phyloP scores from a whole-genome alignment of 2,329 filamentous ascomycete species.

The Claviceps citrina region DNA sequence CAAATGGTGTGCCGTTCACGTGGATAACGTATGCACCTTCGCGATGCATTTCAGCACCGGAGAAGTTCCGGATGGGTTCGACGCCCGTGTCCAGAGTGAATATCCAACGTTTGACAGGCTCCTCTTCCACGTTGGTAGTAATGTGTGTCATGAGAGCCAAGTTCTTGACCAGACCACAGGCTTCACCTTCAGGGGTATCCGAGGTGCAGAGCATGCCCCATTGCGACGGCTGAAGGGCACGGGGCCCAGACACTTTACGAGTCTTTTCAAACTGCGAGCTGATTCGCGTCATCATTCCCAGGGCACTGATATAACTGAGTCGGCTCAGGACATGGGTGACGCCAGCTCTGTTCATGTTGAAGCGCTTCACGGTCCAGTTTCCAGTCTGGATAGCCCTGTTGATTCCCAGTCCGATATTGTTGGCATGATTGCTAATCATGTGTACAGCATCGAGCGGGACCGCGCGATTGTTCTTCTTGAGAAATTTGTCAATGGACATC shows the following conservation, averaged over 20 bases:
- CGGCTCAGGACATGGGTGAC: conserved; percentile 93
- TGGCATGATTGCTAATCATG: conserved; percentile 70
- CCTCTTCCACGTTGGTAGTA: conserved; percentile 89
- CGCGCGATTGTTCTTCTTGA: conserved; percentile 85
- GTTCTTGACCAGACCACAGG: conserved; percentile 95
- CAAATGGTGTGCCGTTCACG: conserved; percentile 88
- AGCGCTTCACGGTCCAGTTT: conserved; percentile 95
- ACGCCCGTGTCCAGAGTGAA: conserved; percentile 78
- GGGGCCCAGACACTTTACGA: conserved; percentile 84
- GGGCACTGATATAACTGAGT: conserved; percentile 86
- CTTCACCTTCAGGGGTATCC: conserved; percentile 96
- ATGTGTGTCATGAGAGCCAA: conserved; percentile 98
- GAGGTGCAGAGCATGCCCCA: conserved; percentile 97
- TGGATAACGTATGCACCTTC: conserved; percentile 80
- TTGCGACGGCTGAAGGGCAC: conserved; percentile 90
- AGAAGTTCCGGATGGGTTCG: conserved; percentile 52
- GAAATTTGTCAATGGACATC: conserved; percentile 82
- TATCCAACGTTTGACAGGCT: conserved; percentile 71
- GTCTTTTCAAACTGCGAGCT: conserved; percentile 99
- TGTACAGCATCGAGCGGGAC: conserved; percentile 76
- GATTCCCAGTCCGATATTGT: conserved; percentile 81
- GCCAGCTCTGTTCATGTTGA: conserved; percentile 95
- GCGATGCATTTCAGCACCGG: conserved; percentile 72
- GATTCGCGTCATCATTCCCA: conserved; percentile 99
- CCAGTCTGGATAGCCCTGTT: conserved; percentile 93